phyloP scores from a whole-genome alignment of 305 asterid genomes.

The Solanum hybrid region DNA sequence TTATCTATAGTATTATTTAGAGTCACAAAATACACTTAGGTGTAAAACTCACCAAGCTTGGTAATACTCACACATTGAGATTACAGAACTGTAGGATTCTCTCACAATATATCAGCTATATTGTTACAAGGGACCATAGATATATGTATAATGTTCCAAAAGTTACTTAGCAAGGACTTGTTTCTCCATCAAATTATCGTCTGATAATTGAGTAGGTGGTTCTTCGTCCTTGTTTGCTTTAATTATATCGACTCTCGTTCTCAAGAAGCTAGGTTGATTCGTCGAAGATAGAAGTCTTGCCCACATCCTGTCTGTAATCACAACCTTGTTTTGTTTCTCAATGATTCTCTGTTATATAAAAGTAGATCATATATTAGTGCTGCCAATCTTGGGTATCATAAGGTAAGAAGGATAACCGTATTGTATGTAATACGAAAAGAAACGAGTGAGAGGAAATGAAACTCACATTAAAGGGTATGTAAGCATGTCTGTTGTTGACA shows the following conservation, averaged over 20 bases:
- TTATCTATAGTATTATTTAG: not conserved
- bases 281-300: conserved; percentile 77
- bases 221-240: conserved; percentile 21
- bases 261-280: conserved; percentile 75
- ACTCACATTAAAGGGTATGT: conserved; percentile 76
- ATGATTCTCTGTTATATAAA: conserved; percentile 42
- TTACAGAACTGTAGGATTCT: not conserved
- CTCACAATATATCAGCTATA: not conserved
- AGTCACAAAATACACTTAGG: not conserved
- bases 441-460: not conserved
- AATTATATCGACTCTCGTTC: conserved; percentile 13
- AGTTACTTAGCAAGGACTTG: not conserved
- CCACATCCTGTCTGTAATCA: conserved; percentile 93
- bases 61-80: not conserved
- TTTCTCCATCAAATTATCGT: not conserved
- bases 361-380: not conserved
- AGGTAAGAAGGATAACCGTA: not conserved
- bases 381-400: not conserved
- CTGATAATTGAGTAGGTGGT: conserved; percentile 18
- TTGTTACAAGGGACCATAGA: not conserved
- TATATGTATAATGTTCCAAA: not conserved
- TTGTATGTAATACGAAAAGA: not conserved
- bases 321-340: conserved; percentile 56
- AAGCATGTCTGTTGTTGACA: conserved; percentile 58
- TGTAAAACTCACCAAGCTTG: not conserved